Percentiles rank a stretch among this genome's conserved stretches.
phyloP scores from a whole-genome alignment of 345 rosid genomes.

The Rhodomyrtus tomentosa region DNA sequence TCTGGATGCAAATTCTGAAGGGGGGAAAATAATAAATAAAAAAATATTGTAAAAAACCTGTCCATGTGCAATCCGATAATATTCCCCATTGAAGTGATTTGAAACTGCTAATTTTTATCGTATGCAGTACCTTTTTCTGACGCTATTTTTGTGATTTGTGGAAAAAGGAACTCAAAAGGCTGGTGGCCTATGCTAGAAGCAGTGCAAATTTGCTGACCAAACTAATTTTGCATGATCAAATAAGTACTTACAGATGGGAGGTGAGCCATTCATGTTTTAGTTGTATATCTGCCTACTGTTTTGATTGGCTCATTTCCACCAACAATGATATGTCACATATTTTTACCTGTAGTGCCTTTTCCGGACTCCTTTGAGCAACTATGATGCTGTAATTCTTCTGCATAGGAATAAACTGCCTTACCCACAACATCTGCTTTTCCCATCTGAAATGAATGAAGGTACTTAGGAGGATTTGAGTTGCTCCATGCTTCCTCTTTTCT shows the following conservation, averaged over 20 bases:
- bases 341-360: conserved; percentile 60
- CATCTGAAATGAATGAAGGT: conserved; percentile 66
- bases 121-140: not conserved
- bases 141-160: not conserved
- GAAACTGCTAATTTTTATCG: not conserved
- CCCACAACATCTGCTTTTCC: conserved; percentile 71
- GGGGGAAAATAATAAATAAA: not conserved
- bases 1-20: not conserved
- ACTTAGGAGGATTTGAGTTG: not conserved
- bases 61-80: not conserved
- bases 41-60: not conserved
- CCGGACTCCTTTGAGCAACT: conserved; percentile 80
- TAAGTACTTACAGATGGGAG: conserved; percentile 67
- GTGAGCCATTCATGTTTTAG: conserved; percentile 22
- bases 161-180: conserved; percentile 70
- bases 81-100: not conserved
- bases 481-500: not conserved
- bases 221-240: conserved; percentile 48
- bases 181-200: conserved; percentile 90
- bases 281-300: not conserved
- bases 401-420: conserved; percentile 64
- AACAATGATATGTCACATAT: not conserved
- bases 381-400: conserved; percentile 81
- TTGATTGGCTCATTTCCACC: not conserved
- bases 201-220: conserved; percentile 63